phyloP scores from a whole-genome alignment of 2,329 filamentous ascomycete species.

The Talaromyces sp. region DNA sequence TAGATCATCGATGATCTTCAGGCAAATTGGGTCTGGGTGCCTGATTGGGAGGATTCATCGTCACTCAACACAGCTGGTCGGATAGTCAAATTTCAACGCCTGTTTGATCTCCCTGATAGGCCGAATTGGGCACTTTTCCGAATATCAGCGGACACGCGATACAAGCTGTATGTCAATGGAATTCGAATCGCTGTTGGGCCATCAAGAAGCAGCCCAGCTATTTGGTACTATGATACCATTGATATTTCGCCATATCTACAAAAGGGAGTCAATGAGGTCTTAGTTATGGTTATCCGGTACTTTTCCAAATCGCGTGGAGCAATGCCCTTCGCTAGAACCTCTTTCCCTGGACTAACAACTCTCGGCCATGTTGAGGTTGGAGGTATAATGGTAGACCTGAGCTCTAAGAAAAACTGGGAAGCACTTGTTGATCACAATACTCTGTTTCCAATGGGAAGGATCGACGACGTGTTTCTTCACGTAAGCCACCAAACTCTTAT shows the following conservation, averaged over 20 bases:
- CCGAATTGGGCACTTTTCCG: background rate
- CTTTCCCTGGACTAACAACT: background rate
- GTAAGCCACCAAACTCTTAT: background rate
- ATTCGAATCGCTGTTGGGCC: background rate
- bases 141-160: background rate
- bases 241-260: background rate
- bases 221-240: background rate
- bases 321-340: background rate
- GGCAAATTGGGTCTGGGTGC: constrained; percentile 42
- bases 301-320: background rate
- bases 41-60: constrained; percentile 37
- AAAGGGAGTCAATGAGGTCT: background rate
- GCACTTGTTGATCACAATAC: background rate
- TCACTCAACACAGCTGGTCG: constrained; percentile 34
- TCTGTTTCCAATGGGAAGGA: background rate
- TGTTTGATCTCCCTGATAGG: constrained; percentile 20
- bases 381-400: background rate
- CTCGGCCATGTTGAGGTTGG: background rate
- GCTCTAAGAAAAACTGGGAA: background rate
- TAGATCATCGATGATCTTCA: constrained; percentile 37
- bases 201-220: background rate
- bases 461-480: background rate
- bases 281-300: background rate
- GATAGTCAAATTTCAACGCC: constrained; percentile 34
- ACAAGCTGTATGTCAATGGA: background rate